A percentile compares a stretch with the other conserved stretches of the same genome.
Evolutionary conservation across 2,329 filamentous ascomycete species (phyloP).

Genomic region (Sporothrix pallida): DNA sequence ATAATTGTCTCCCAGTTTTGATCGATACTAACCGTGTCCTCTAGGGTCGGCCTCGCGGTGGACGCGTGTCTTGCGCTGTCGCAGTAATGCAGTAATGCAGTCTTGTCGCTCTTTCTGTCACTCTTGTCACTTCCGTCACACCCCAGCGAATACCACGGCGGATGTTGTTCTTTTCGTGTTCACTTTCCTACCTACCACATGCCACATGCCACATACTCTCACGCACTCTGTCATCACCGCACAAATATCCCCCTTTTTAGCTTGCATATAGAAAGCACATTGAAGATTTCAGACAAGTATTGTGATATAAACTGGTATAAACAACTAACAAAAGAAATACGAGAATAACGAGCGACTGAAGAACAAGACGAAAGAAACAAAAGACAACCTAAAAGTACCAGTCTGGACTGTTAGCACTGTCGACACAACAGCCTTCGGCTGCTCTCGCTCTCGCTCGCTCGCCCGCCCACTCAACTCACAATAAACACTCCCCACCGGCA

Average conservation of each 20-base stretch:
- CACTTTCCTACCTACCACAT: neutral
- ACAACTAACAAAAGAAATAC: neutral
- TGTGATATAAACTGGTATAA: neutral
- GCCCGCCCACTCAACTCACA: neutral
- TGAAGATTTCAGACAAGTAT: neutral
- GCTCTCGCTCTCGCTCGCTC: neutral
- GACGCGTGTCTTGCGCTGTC: slow-evolving; percentile 80
- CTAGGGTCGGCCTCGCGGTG: slow-evolving; percentile 80
- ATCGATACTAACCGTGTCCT: slow-evolving; percentile 33
- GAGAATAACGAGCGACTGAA: neutral
- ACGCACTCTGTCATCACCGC: neutral
- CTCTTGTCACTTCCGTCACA: neutral
- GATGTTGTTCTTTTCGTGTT: neutral
- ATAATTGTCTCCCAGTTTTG: neutral
- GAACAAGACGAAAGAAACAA: neutral
- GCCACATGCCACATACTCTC: no score
- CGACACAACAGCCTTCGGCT: neutral
- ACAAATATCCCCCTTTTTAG: neutral
- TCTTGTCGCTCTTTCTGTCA: neutral
- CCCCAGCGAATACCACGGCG: slow-evolving; percentile 20
- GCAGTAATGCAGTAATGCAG: slow-evolving; percentile 25
- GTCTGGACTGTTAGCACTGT: neutral
- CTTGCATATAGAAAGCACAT: slow-evolving; percentile 18
- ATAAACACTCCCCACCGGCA: neutral
- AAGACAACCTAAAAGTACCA: slow-evolving; percentile 6